Conservation (phyloP, 768 basidiomycete species). For the Rhodotorula kratochvilovae region DNA sequence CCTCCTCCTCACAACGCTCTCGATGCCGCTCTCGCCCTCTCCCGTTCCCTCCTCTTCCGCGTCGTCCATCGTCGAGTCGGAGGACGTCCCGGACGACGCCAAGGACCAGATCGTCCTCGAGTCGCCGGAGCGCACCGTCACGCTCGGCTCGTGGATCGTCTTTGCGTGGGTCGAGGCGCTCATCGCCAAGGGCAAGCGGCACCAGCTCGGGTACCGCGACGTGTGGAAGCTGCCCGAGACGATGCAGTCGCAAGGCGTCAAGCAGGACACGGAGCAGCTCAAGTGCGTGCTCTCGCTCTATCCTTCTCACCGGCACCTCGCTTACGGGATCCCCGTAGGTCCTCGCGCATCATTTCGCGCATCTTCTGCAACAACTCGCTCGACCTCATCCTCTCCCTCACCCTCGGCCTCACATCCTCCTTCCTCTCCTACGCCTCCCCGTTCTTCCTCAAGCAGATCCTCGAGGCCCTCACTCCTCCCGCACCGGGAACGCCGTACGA, state of each 20-base stretch:
- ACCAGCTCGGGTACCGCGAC: slow-evolving; percentile 25
- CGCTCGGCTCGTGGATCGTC: slow-evolving; percentile 19
- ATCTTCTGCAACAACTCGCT: slow-evolving; percentile 34
- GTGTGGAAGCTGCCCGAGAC: slow-evolving; percentile 25
- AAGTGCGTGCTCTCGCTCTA: neutral
- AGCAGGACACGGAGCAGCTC: neutral
- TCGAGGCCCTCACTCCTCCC: slow-evolving; percentile 20
- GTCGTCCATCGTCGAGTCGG: neutral
- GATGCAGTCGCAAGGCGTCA: slow-evolving; percentile 16
- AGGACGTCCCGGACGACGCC: slow-evolving; percentile 3
- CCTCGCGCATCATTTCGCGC: slow-evolving; percentile 20
- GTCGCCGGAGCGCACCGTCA: slow-evolving; percentile 17
- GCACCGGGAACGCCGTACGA: neutral
- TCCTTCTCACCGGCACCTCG: neutral
- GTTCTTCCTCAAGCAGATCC: slow-evolving; percentile 36
- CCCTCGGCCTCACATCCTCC: slow-evolving; percentile 16
- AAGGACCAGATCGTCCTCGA: slow-evolving; percentile 19
- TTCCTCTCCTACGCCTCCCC: slow-evolving; percentile 25
- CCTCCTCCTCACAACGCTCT: neutral
- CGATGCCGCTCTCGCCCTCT: slow-evolving; percentile 16
- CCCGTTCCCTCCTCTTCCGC: neutral
- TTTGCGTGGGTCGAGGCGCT: slow-evolving; percentile 24
- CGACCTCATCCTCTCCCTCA: slow-evolving; percentile 24
- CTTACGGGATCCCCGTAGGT: neutral
- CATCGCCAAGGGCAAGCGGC: slow-evolving; percentile 7